These are phyloP conservation scores for Yamadazyma taylorii DNA, from an alignment of 1,139 yeast species.

Conservation along the genomic window DNA sequence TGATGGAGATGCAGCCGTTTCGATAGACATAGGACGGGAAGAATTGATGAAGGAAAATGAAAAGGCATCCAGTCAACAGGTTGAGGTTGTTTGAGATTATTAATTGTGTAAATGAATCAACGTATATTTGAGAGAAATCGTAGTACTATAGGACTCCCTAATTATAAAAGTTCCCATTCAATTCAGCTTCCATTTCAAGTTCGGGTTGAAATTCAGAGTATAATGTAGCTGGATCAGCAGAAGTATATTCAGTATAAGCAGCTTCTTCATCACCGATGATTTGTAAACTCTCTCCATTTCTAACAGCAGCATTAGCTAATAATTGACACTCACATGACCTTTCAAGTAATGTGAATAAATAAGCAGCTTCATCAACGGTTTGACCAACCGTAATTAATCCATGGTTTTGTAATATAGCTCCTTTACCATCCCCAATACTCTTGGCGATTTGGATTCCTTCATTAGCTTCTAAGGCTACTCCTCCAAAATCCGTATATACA, in stretches of 20 bases:
- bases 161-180: conserved; percentile 20
- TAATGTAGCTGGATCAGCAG: conserved; percentile 65
- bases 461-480: conserved; percentile 72
- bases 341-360: conserved; percentile 66
- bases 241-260: conserved; percentile 59
- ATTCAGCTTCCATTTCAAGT: conserved; percentile 34
- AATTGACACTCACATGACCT: conserved; percentile 71
- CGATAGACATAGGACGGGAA: conserved; percentile 1
- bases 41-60: conserved; percentile 2
- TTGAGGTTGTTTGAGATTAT: conserved; percentile 6
- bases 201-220: conserved; percentile 74
- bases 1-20: conserved; percentile 8
- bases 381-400: conserved; percentile 76
- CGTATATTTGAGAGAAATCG: too few relatives aligned
- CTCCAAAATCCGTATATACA: conserved; percentile 72
- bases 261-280: conserved; percentile 67
- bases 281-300: conserved; percentile 26
- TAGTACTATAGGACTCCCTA: conserved; percentile 4
- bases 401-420: conserved; percentile 71
- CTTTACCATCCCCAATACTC: conserved; percentile 65
- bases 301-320: conserved; percentile 55
- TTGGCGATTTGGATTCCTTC: conserved; percentile 71
- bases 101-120: too few relatives aligned
- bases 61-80: conserved; percentile 5
- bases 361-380: conserved; percentile 84